A percentile compares a stretch with the other conserved stretches of the same genome.
Conservation (phyloP, 768 basidiomycete species). For the Heimioporus sp. region DNA sequence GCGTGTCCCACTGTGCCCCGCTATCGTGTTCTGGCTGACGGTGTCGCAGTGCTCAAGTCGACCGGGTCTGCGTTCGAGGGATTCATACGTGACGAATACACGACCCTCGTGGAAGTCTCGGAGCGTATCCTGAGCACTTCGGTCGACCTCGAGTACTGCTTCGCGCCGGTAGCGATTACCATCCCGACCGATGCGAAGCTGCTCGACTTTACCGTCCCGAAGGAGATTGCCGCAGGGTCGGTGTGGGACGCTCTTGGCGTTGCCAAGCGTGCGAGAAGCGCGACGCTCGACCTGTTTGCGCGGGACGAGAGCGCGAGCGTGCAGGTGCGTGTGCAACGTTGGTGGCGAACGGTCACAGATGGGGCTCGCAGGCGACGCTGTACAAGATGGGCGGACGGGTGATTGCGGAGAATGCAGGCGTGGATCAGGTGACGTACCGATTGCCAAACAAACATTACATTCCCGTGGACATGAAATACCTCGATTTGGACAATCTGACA, state of each 20-base stretch:
- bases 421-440: slow-evolving; percentile 63
- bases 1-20: slow-evolving; percentile 38
- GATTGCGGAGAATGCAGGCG: slow-evolving; percentile 57
- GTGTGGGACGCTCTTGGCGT: slow-evolving; percentile 62
- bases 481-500: slow-evolving; percentile 66
- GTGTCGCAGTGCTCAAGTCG: slow-evolving; percentile 74
- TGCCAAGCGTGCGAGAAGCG: slow-evolving; percentile 47
- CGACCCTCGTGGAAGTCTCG: slow-evolving; percentile 78
- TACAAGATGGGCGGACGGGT: slow-evolving; percentile 85
- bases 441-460: slow-evolving; percentile 97
- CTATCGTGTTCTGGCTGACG: not conserved
- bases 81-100: slow-evolving; percentile 84
- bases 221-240: slow-evolving; percentile 39
- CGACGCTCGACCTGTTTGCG: slow-evolving; percentile 82
- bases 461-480: slow-evolving; percentile 78
- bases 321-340: slow-evolving; percentile 51
- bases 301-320: slow-evolving; percentile 89
- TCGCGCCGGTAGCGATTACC: slow-evolving; percentile 46
- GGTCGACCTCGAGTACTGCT: slow-evolving; percentile 73
- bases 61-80: slow-evolving; percentile 82
- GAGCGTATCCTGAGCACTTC: slow-evolving; percentile 92
- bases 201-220: slow-evolving; percentile 46
- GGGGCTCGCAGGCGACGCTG: slow-evolving; percentile 68
- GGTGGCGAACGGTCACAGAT: not conserved
- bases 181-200: slow-evolving; percentile 51